These are phyloP conservation scores for Conringia planisiliqua DNA, from an alignment of 345 rosid species.

Conservation along the genomic window DNA sequence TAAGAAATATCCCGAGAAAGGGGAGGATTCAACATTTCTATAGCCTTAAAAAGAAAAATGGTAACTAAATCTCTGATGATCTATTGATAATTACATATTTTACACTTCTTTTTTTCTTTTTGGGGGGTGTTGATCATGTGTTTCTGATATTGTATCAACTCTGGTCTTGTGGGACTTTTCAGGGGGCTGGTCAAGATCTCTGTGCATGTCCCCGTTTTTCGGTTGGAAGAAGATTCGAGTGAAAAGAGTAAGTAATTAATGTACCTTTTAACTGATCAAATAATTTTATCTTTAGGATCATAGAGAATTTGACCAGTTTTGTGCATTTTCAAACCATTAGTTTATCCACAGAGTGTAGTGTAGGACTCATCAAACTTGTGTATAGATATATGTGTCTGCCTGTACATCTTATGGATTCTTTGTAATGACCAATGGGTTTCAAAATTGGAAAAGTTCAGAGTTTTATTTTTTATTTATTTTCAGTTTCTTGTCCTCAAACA, in stretches of 20 bases:
- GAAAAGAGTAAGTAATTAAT: not conserved
- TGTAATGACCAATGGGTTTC: conserved; percentile 21
- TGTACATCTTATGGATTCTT: conserved; percentile 21
- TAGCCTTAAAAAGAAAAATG: not conserved
- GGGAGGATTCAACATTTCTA: not conserved
- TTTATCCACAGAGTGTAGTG: not conserved
- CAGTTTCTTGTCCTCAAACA: not conserved
- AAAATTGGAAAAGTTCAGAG: not conserved
- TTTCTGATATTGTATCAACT: not conserved
- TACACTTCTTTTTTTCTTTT: not conserved
- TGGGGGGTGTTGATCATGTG: not conserved
- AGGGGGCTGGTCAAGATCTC: conserved; percentile 15
- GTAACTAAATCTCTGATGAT: not conserved
- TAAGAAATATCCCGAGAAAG: not conserved
- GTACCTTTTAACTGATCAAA: conserved; percentile 7
- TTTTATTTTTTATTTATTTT: not conserved
- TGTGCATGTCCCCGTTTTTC: not conserved
- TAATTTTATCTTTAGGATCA: conserved; percentile 14
- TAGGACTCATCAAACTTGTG: conserved; percentile 2
- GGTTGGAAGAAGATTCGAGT: conserved; percentile 17
- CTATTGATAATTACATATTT: not conserved
- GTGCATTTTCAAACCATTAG: not conserved
- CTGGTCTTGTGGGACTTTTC: not conserved
- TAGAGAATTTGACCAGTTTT: conserved; percentile 24
- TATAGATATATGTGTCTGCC: conserved; percentile 7